A percentile compares a stretch with the other conserved stretches of the same genome.
phyloP scores from a whole-genome alignment of 495 filamentous ascomycete species.

The Darksidea phi region DNA sequence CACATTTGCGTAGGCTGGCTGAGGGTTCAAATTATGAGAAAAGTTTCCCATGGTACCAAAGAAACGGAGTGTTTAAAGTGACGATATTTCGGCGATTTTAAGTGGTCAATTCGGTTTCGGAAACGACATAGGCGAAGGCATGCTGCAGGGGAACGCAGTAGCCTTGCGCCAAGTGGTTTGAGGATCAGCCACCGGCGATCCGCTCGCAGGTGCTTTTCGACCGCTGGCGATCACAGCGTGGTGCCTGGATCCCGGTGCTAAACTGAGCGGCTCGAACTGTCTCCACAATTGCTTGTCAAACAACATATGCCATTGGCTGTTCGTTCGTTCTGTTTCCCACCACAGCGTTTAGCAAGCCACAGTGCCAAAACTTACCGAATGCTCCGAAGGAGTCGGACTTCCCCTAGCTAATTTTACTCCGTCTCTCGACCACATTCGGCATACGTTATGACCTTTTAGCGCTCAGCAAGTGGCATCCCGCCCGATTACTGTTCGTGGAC shows the following conservation, averaged over 20 bases:
- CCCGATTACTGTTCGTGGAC: not conserved
- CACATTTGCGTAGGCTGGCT: not conserved
- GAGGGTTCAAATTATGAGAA: too few relatives aligned
- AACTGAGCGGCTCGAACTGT: slow-evolving; percentile 10
- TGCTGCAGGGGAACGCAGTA: not conserved
- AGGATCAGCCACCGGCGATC: slow-evolving; percentile 28
- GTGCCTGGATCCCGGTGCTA: not conserved
- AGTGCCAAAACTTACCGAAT: not conserved
- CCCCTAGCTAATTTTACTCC: slow-evolving; percentile 11
- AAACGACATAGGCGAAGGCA: not conserved
- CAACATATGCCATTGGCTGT: not conserved
- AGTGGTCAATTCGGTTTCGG: not conserved
- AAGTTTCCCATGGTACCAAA: not conserved
- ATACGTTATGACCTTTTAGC: not conserved
- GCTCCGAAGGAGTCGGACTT: not conserved
- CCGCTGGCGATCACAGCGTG: slow-evolving; percentile 4
- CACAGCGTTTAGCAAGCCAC: not conserved
- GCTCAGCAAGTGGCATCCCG: not conserved
- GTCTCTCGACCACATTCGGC: not conserved
- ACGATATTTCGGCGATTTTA: not conserved
- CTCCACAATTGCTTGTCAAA: not conserved
- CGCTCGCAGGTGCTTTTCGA: slow-evolving; percentile 7
- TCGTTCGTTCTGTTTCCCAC: not conserved
- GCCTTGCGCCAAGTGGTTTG: slow-evolving; percentile 21
- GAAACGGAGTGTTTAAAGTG: not conserved